phyloP scores from a whole-genome alignment of 345 rosid species.

The Acer negundo region DNA sequence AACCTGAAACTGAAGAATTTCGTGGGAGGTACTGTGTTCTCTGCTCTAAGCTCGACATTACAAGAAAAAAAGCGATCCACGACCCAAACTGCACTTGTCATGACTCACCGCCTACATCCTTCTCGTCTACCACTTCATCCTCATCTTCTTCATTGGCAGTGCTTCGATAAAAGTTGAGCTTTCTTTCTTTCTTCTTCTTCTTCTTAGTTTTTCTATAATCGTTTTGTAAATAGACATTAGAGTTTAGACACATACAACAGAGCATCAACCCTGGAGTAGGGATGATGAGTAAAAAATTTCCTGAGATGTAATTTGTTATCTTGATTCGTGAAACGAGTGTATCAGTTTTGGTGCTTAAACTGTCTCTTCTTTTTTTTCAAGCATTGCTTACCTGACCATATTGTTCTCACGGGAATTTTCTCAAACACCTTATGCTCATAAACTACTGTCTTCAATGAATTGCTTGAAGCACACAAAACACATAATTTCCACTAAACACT shows the following conservation, averaged over 20 bases:
- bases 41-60: constrained; percentile 59
- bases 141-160: constrained; percentile 34
- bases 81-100: constrained; percentile 50
- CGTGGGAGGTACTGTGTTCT: constrained; percentile 56
- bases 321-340: background rate
- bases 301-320: constrained; percentile 5
- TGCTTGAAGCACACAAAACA: background rate
- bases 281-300: constrained; percentile 2
- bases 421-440: background rate
- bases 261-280: constrained; percentile 16
- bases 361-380: background rate
- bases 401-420: background rate
- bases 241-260: constrained; percentile 6
- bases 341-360: background rate
- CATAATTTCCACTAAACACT: background rate
- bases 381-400: background rate
- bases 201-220: constrained; percentile 10
- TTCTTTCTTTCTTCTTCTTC: background rate
- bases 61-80: constrained; percentile 44
- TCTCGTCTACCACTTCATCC: constrained; percentile 39
- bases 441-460: background rate
- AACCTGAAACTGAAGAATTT: constrained; percentile 14
- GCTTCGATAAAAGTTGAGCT: constrained; percentile 1
- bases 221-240: constrained; percentile 28
- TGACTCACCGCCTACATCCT: constrained; percentile 42